These are phyloP conservation scores for Scenedesmus sp. DNA, from an alignment of 163 green algal species.

Conservation along the genomic window DNA sequence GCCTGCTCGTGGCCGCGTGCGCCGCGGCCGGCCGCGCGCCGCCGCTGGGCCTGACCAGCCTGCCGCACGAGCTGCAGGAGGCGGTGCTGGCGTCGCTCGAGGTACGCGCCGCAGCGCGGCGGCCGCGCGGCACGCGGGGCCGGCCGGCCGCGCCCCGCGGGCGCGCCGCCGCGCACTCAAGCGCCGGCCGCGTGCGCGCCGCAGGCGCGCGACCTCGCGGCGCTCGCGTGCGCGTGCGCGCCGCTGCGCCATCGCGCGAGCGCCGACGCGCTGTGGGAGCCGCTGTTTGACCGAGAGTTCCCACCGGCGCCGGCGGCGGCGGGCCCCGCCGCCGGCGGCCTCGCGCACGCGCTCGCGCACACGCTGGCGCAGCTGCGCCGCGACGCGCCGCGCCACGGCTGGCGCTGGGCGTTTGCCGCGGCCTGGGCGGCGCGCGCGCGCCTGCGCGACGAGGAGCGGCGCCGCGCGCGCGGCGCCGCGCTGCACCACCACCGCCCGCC, in stretches of 20 bases:
- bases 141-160: background rate
- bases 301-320: background rate
- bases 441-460: constrained; percentile 4
- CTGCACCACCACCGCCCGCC: background rate
- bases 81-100: constrained; percentile 48
- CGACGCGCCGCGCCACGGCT: constrained; percentile 13
- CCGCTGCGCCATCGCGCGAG: constrained; percentile 5
- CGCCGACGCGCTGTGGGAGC: constrained; percentile 24
- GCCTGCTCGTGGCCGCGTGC: constrained; percentile 47
- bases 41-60: constrained; percentile 48
- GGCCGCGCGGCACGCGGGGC: background rate
- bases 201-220: constrained; percentile 32
- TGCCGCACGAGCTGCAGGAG: constrained; percentile 60
- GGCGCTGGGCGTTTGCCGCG: constrained; percentile 27
- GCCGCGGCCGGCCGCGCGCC: constrained; percentile 49
- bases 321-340: too few species aligned
- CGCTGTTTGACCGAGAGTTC: constrained; percentile 37
- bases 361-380: background rate
- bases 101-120: background rate
- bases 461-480: background rate
- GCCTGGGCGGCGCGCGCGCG: constrained; percentile 15
- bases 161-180: too few species aligned
- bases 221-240: constrained; percentile 27
- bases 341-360: too few species aligned
- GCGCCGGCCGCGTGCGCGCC: too few species aligned